Conservation (phyloP, 2,329 filamentous ascomycete genomes). For the Gnomoniopsis smithogilvyi region DNA sequence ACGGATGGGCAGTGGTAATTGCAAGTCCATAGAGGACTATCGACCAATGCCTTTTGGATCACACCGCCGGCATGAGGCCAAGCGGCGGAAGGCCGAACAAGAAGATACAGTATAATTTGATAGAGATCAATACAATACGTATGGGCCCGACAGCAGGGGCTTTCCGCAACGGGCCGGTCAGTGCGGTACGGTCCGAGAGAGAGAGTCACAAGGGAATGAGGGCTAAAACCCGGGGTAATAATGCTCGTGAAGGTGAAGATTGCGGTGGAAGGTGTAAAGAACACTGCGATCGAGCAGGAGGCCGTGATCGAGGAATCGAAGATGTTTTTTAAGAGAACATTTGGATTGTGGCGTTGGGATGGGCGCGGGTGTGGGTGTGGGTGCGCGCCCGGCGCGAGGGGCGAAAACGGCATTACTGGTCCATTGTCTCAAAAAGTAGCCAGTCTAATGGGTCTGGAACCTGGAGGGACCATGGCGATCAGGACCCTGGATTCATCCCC, state of each 20-base stretch:
- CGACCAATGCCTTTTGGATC: neutral
- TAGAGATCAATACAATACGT: neutral
- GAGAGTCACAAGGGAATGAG: neutral
- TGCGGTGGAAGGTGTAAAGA: neutral
- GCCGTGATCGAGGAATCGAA: neutral
- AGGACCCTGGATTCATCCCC: too few relatives aligned
- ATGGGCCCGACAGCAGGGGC: neutral
- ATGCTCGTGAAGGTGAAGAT: neutral
- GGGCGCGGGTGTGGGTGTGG: neutral
- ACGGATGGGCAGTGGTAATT: conserved; percentile 10
- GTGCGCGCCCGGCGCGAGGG: neutral
- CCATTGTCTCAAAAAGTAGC: too few relatives aligned
- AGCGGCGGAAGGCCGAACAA: neutral
- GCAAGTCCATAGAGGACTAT: conserved; percentile 10
- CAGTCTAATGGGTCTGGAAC: neutral
- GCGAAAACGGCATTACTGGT: too few relatives aligned
- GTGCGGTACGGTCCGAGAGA: neutral
- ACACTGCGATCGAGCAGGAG: conserved; percentile 7
- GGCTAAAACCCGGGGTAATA: neutral
- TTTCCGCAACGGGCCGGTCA: neutral
- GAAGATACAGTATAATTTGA: neutral
- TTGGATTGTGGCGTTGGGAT: neutral
- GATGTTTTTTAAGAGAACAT: neutral
- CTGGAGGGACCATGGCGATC: too few relatives aligned
- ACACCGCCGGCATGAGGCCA: conserved; percentile 4